Conservation (phyloP, 768 basidiomycete genomes). For the Suillus fuscotomentosus region DNA sequence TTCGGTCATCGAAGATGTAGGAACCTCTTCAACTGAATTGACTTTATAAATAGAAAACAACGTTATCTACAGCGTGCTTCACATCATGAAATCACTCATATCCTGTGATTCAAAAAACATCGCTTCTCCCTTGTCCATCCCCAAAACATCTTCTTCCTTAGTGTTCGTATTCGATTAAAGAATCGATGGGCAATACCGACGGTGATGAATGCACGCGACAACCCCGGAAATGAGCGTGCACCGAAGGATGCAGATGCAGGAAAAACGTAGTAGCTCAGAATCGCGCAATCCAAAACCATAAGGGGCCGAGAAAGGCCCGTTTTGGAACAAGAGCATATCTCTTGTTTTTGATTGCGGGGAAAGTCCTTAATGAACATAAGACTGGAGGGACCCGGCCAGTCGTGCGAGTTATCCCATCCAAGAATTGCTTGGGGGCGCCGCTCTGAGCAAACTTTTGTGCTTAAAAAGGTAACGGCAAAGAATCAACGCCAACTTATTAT, state of each 20-base stretch:
- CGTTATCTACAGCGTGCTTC: neutral
- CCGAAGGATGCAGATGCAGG: no score
- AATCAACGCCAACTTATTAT: slow-evolving; percentile 54
- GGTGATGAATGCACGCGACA: no score
- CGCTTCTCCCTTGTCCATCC: no score
- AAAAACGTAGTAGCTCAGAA: no score
- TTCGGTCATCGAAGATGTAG: neutral
- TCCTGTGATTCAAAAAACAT: no score
- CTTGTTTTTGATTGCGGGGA: slow-evolving; percentile 10
- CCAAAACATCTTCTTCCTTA: no score
- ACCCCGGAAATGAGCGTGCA: no score
- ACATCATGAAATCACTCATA: no score
- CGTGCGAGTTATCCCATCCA: slow-evolving; percentile 41
- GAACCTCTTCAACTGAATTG: neutral
- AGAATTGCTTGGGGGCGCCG: slow-evolving; percentile 42
- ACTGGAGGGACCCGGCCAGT: slow-evolving; percentile 37
- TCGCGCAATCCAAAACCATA: no score
- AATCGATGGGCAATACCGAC: no score
- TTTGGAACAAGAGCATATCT: slow-evolving; percentile 1
- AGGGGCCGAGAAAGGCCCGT: no score
- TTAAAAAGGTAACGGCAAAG: slow-evolving; percentile 52
- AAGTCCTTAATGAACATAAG: slow-evolving; percentile 34
- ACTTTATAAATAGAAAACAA: neutral
- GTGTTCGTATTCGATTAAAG: no score
- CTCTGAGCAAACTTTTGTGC: slow-evolving; percentile 39